Evolutionary conservation across 169 alveolate genomes (phyloP).

Genomic region (Babesia ovata): DNA sequence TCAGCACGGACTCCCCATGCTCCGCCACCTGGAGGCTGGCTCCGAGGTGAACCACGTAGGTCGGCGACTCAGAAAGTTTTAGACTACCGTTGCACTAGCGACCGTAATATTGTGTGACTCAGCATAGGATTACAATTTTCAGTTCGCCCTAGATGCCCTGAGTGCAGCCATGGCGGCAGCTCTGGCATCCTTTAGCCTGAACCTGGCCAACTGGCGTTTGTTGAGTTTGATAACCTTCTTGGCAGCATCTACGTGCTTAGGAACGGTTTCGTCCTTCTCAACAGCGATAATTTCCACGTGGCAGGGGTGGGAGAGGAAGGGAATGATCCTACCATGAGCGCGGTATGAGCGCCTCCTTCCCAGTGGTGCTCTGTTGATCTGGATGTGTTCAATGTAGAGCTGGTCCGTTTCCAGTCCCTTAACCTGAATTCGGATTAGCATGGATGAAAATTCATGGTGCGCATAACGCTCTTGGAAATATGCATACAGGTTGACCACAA

Average conservation of each 20-base stretch:
- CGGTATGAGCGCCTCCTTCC: slow-evolving; percentile 98
- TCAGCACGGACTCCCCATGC: too few relatives aligned
- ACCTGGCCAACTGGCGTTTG: slow-evolving; percentile 80
- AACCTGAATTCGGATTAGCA: slow-evolving; percentile 58
- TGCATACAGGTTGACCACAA: slow-evolving; percentile 16
- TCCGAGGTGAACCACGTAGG: too few relatives aligned
- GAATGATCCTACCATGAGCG: slow-evolving; percentile 98
- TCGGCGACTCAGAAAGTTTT: too few relatives aligned
- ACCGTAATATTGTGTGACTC: neutral
- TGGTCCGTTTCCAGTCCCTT: slow-evolving; percentile 92
- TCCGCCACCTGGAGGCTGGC: too few relatives aligned
- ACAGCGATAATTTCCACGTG: slow-evolving; percentile 87
- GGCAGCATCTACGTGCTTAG: slow-evolving; percentile 72
- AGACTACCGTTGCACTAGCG: too few relatives aligned
- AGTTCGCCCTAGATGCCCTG: slow-evolving; percentile 1
- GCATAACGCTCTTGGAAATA: neutral
- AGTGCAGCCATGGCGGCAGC: slow-evolving; percentile 40
- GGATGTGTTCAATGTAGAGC: slow-evolving; percentile 88
- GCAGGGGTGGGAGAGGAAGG: slow-evolving; percentile 89
- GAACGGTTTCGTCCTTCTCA: slow-evolving; percentile 83
- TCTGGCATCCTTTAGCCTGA: slow-evolving; percentile 70
- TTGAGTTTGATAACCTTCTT: slow-evolving; percentile 75
- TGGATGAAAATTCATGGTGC: neutral
- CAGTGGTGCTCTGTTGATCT: slow-evolving; percentile 93
- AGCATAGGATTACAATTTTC: neutral